Evolutionary conservation across 306 rosid species (phyloP).

Genomic region (Hylodesmum podocarpum): DNA sequence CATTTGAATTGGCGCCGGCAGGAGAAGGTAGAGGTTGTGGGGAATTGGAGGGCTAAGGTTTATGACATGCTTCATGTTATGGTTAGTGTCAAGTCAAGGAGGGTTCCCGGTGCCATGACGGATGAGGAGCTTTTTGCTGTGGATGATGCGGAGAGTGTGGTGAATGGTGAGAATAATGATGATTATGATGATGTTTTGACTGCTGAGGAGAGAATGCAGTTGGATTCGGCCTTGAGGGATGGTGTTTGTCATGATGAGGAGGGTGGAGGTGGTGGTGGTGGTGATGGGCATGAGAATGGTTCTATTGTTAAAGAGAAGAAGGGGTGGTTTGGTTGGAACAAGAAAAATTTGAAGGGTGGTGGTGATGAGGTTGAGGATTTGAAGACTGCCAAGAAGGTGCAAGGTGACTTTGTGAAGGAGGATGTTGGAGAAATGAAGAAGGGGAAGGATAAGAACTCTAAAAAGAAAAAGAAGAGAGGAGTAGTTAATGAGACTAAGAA

Average conservation of each 20-base stretch:
- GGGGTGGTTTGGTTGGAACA: slow-evolving; percentile 96
- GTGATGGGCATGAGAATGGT: slow-evolving; percentile 64
- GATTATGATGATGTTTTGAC: slow-evolving; percentile 88
- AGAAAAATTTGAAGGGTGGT: slow-evolving; percentile 62
- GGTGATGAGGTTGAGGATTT: slow-evolving; percentile 73
- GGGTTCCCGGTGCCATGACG: slow-evolving; percentile 97
- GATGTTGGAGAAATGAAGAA: slow-evolving; percentile 62
- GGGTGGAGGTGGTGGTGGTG: slow-evolving; percentile 40
- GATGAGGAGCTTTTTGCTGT: slow-evolving; percentile 94
- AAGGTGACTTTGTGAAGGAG: slow-evolving; percentile 60
- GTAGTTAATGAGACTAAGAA: slow-evolving; percentile 61
- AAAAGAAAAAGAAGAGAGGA: slow-evolving; percentile 89
- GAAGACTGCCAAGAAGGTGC: slow-evolving; percentile 58
- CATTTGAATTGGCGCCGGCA: slow-evolving; percentile 97
- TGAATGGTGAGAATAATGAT: slow-evolving; percentile 77
- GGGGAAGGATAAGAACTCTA: slow-evolving; percentile 78
- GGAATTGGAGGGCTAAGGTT: slow-evolving; percentile 95
- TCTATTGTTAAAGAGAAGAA: slow-evolving; percentile 75
- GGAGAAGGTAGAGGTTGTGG: slow-evolving; percentile 93
- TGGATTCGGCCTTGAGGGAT: slow-evolving; percentile 86
- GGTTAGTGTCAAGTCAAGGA: slow-evolving; percentile 96
- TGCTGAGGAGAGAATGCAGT: slow-evolving; percentile 82
- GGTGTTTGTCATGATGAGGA: slow-evolving; percentile 75
- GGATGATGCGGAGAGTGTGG: slow-evolving; percentile 69
- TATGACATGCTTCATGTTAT: slow-evolving; percentile 95